Evolutionary conservation across 2,329 filamentous ascomycete species (phyloP).

Genomic region (Onygenales sp.): DNA sequence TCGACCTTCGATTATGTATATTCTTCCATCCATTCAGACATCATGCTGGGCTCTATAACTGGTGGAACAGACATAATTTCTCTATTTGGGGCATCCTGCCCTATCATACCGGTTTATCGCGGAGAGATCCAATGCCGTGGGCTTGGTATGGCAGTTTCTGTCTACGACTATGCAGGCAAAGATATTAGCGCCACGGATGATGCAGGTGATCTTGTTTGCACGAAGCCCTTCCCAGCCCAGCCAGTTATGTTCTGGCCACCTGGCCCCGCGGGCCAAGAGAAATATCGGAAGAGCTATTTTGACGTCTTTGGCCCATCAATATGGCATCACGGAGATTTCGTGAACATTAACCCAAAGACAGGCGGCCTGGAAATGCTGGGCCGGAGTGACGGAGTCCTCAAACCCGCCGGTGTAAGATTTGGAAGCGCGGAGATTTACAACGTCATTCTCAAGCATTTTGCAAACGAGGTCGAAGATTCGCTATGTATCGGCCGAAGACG

Average conservation of each 20-base stretch:
- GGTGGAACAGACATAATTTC: constrained; percentile 96
- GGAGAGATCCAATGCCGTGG: constrained; percentile 72
- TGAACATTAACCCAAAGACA: constrained; percentile 59
- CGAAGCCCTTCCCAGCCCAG: constrained; percentile 77
- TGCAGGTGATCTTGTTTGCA: constrained; percentile 82
- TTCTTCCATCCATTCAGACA: constrained; percentile 62
- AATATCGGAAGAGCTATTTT: constrained; percentile 81
- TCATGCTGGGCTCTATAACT: constrained; percentile 88
- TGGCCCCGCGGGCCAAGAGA: constrained; percentile 58
- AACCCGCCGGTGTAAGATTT: constrained; percentile 84
- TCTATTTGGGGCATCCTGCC: constrained; percentile 78
- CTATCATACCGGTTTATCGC: constrained; percentile 59
- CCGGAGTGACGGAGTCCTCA: constrained; percentile 83
- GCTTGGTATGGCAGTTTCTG: constrained; percentile 65
- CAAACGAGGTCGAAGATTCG: constrained; percentile 68
- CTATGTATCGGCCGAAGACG: constrained; percentile 74
- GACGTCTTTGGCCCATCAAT: constrained; percentile 59
- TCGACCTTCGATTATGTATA: constrained; percentile 92
- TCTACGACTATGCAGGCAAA: constrained; percentile 47
- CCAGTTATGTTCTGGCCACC: constrained; percentile 74
- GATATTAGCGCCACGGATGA: constrained; percentile 54
- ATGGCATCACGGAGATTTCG: constrained; percentile 95
- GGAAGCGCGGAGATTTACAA: constrained; percentile 96
- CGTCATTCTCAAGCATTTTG: constrained; percentile 75
- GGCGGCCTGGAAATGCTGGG: constrained; percentile 85